These are phyloP conservation scores for Ambrosia hybrid DNA, from an alignment of 140 eudicot species.

Conservation along the genomic window DNA sequence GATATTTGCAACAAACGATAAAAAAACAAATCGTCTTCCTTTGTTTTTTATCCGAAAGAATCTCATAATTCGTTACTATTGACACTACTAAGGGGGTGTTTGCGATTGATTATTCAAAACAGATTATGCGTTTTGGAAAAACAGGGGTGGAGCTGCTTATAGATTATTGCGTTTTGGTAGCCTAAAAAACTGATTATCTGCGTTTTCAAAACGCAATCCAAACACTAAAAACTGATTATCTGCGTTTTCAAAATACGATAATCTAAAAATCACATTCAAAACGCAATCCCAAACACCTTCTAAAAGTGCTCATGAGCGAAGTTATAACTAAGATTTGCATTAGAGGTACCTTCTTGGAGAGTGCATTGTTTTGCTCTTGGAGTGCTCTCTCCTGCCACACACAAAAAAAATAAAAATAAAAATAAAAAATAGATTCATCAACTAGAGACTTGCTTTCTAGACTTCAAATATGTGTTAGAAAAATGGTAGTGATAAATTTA, in stretches of 20 bases:
- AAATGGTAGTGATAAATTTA: too few species aligned
- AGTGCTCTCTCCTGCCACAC: constrained; percentile 60
- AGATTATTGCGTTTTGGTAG: too few species aligned
- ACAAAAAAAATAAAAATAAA: neutral
- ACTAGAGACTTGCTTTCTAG: constrained; percentile 1
- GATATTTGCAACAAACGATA: too few species aligned
- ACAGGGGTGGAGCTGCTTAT: too few species aligned
- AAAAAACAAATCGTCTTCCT: neutral
- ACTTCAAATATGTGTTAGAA: neutral
- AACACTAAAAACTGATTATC: too few species aligned
- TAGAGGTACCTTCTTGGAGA: constrained; percentile 55
- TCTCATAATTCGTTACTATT: neutral
- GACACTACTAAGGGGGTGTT: neutral
- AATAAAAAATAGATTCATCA: constrained; percentile 3
- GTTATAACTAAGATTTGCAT: neutral
- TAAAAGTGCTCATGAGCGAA: neutral
- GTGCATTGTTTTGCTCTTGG: constrained; percentile 65
- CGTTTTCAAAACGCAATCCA: too few species aligned
- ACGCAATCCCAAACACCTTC: too few species aligned
- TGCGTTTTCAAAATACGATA: too few species aligned
- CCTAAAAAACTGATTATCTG: too few species aligned
- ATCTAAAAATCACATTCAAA: too few species aligned
- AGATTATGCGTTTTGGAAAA: too few species aligned
- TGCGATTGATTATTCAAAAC: too few species aligned
- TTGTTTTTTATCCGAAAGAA: neutral